A percentile compares a stretch with the other conserved stretches of the same genome.
These are phyloP conservation scores for Solanum phureja DNA, from an alignment of 257 asterid genomes.

Conservation along the genomic window DNA sequence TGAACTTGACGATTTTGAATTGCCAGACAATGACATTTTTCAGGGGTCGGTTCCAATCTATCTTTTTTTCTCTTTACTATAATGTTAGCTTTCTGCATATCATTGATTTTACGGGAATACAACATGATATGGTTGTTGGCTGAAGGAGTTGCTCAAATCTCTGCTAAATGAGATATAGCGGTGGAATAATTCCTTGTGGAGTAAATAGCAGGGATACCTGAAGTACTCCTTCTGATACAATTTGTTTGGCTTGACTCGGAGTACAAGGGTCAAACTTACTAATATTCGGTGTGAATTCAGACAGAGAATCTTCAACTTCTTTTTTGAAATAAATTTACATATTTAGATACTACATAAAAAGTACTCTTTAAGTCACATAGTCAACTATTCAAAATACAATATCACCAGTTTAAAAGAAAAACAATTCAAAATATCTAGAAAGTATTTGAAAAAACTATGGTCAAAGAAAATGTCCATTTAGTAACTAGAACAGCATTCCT, in stretches of 20 bases:
- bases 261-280: not conserved
- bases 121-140: not conserved
- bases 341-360: not conserved
- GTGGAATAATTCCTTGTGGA: not conserved
- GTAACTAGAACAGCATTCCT: not conserved
- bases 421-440: not conserved
- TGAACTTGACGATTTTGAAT: slow-evolving; percentile 98
- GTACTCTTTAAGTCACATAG: not conserved
- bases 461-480: not conserved
- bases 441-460: not conserved
- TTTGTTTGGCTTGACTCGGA: not conserved
- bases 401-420: not conserved
- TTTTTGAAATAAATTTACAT: not conserved
- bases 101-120: not conserved
- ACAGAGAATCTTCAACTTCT: not conserved
- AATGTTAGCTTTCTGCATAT: not conserved
- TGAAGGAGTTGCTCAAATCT: not conserved
- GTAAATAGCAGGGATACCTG: not conserved
- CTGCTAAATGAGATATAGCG: not conserved
- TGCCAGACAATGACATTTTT: slow-evolving; percentile 85
- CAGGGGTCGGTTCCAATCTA: slow-evolving; percentile 57
- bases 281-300: not conserved
- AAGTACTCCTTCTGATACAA: not conserved
- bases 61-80: not conserved
- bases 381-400: not conserved